Conservation (phyloP, 2,329 filamentous ascomycete species). For the Beauveria sp. region DNA sequence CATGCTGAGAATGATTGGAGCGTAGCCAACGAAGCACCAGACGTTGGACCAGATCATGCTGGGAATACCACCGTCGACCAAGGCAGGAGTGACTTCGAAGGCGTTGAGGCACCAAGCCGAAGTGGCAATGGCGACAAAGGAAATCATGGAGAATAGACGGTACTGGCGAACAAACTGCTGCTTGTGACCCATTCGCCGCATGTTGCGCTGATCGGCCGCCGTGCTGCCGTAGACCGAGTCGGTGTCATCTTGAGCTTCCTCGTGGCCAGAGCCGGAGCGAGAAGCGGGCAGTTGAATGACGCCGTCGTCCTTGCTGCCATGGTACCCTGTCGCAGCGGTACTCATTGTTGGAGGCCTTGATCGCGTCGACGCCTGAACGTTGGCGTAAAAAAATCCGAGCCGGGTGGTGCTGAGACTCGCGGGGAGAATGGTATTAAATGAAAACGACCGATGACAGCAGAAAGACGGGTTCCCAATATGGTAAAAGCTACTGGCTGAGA, state of each 20-base stretch:
- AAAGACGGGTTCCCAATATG: too few relatives aligned
- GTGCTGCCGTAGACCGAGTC: neutral
- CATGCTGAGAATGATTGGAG: slow-evolving; percentile 14
- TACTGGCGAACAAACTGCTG: slow-evolving; percentile 11
- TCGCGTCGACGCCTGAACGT: neutral
- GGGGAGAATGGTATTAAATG: too few relatives aligned
- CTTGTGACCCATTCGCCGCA: slow-evolving; percentile 10
- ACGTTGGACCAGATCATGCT: slow-evolving; percentile 10
- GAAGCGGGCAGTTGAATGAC: neutral
- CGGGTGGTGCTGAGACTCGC: neutral
- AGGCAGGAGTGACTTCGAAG: slow-evolving; percentile 6
- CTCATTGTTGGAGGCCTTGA: neutral
- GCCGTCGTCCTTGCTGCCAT: neutral
- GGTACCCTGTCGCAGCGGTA: neutral
- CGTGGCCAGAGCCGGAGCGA: neutral
- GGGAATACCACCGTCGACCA: slow-evolving; percentile 10
- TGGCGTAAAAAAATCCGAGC: neutral
- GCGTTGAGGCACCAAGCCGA: slow-evolving; percentile 4
- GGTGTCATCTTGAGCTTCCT: neutral
- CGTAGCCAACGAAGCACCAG: slow-evolving; percentile 6
- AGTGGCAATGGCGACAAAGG: slow-evolving; percentile 8
- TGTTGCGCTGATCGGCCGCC: neutral
- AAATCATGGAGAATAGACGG: slow-evolving; percentile 10
- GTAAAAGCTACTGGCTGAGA: too few relatives aligned
- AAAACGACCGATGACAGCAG: too few relatives aligned